Base-by-base conservation (phyloP, 169 alveolate species). In the Cyclospora cayetanensis region DNA sequence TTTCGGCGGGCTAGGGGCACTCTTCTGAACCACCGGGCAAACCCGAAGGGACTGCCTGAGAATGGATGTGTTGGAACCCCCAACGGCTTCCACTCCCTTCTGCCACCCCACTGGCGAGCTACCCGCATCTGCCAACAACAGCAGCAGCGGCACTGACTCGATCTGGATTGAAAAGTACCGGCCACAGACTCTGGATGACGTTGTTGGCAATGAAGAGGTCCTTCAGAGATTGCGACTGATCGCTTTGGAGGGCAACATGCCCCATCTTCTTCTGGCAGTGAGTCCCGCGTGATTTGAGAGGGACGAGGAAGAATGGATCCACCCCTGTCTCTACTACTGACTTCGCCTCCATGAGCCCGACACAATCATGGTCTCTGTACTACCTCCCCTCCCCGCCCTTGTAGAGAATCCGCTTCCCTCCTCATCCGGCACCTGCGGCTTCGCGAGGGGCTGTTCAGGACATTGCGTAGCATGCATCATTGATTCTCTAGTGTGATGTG, bases 81-180 rank as follows among this genome's bases (percentile, higher is more conserved):
- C 55, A 4, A 53, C 27, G 35, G 18, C 83, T 15, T 4, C 83
- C 9, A n/a, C 83, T 7, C 83, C 83, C 27, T 70, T 70, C 83
- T 31, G 60, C 12, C 55, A 31, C 29, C 83, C 83, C 53, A 70
- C 34, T 27, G 39, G 83, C 83, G 20, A 9, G 55, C 83, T 53
- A 15, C 27, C 53, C 34, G 77, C 77, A 20, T 27, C 0, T 11
- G n/a, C n/a, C n/a, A 2, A 5, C 85, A 41, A 34, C 85, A 74
- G 68, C 87, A 77, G 37, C 68, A 46, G 87, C 68, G 39, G 39
- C 41, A 42, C 35, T 5, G 85, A 63, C 37, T 86, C 94, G 5
- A 92, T 92, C 15, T 98, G 99, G 99, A 97, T 98, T 53, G 99
- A 99, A 91, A 99, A 99, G 93, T 98, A 98, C 94, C 95, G 99